Conservation (phyloP, 192 early-diverging fungal genomes). For the Coemansia javaensis region DNA sequence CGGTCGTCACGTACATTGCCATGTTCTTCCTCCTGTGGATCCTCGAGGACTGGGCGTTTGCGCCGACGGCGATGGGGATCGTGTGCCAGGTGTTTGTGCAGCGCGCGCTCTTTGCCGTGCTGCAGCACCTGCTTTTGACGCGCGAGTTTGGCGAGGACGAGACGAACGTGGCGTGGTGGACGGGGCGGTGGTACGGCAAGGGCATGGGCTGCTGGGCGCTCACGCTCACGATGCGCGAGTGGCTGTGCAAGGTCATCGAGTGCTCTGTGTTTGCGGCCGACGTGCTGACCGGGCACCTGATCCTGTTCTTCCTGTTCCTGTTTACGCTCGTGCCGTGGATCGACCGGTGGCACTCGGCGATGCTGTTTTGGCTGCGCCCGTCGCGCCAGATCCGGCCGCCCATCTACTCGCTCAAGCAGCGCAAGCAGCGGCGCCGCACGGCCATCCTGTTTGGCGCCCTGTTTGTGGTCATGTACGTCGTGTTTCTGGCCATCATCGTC, state of each 20-base stretch:
- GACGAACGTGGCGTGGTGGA: constrained; percentile 84
- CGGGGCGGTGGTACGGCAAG: constrained; percentile 74
- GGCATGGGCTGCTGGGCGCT: constrained; percentile 64
- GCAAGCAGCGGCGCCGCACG: constrained; percentile 56
- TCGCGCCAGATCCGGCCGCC: constrained; percentile 72
- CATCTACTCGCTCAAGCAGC: constrained; percentile 65
- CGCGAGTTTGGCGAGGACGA: constrained; percentile 81
- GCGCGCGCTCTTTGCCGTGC: constrained; percentile 63
- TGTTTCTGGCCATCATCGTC: constrained; percentile 62
- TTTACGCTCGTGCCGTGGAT: constrained; percentile 69
- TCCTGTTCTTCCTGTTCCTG: constrained; percentile 69
- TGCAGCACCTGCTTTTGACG: constrained; percentile 65
- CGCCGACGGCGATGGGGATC: constrained; percentile 61
- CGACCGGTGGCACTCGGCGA: constrained; percentile 69
- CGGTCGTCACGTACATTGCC: constrained; percentile 59
- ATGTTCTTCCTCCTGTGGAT: constrained; percentile 64
- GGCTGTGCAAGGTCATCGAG: constrained; percentile 78
- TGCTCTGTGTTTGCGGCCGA: constrained; percentile 76
- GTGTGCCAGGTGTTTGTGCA: constrained; percentile 64
- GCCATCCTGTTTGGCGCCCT: constrained; percentile 66
- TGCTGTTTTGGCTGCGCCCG: constrained; percentile 81
- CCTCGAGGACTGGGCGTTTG: constrained; percentile 62
- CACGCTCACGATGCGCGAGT: constrained; percentile 74
- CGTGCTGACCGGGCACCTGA: constrained; percentile 70
- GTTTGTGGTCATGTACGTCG: constrained; percentile 57